Base-by-base conservation (phyloP, 169 alveolate species). In the Plasmodium inui region DNA sequence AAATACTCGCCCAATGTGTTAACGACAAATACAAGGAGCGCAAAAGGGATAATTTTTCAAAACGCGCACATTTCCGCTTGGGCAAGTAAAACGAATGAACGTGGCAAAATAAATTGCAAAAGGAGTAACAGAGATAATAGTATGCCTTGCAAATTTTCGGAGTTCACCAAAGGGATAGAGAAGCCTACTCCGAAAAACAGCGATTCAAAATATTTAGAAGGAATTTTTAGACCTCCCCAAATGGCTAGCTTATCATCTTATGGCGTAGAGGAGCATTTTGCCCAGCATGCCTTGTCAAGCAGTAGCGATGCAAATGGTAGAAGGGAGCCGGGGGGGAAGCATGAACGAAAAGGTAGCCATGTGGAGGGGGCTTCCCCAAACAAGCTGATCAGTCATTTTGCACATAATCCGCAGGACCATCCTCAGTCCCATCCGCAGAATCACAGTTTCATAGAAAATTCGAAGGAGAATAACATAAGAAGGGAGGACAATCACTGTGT, bases 141-240 rank as follows among this genome's bases (percentile, higher is more conserved):
- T 61, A 6, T 82, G 55, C n/a, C 28, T 82, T 19, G 26, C 71
- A 82, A 82, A 55, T 28, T 39, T 82, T 3, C 53, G 32, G 55
- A 55, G 22, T n/a, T 30, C 41, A 3, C 44, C 70, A 61, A 57
- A 7, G 79, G 72, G n/a, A 81, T 41, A 26, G 72, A 32, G 39
- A 32, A 34, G 50, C 22, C 32, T 19, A 22, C 7, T 17, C 17
- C 4, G 44, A 22, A 81, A 81, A 30, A 22, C 41, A 81, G 70
- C 37, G 10, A 10, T 46, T 81, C 88, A 81, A 41, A 37, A 81
- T 22, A 46, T 46, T 32, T 81, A 81, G 61, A 81, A 46, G 79
- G 39, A 34, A 50, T 32, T 61, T n/a, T 22, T 26, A 61, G 74
- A 61, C 32, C 74, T 22, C 14, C 74, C 74, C 32, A 61, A n/a